A percentile compares a stretch with the other conserved stretches of the same genome.
Evolutionary conservation across 148 eudicot genomes (phyloP).

Genomic region (Camellia japonica): DNA sequence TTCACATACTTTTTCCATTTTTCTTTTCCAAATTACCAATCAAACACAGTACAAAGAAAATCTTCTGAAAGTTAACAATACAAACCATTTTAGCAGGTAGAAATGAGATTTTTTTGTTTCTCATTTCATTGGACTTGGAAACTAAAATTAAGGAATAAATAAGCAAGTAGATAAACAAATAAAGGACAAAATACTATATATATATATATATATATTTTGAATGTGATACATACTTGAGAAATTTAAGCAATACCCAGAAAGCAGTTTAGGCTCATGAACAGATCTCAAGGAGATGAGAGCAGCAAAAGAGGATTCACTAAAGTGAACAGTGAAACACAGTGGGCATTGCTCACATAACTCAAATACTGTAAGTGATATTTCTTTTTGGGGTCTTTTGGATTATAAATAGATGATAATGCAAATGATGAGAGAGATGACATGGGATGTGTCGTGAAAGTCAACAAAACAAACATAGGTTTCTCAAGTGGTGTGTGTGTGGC

Average conservation of each 20-base stretch:
- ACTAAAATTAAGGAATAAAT: not conserved
- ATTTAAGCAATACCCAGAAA: conserved; percentile 9
- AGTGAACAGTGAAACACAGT: not conserved
- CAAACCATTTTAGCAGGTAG: too few relatives aligned
- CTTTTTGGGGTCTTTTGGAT: not conserved
- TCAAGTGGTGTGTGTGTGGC: not conserved
- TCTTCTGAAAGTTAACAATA: too few relatives aligned
- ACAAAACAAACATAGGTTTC: not conserved
- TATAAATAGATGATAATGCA: not conserved
- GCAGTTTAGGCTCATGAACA: not conserved
- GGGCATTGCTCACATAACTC: not conserved
- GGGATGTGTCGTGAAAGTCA: not conserved
- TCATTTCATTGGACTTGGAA: not conserved
- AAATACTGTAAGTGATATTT: not conserved
- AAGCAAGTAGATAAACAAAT: not conserved
- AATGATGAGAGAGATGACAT: not conserved
- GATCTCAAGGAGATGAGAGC: not conserved
- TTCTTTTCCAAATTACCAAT: too few relatives aligned
- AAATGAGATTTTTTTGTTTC: too few relatives aligned
- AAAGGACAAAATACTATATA: not conserved
- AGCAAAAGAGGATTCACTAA: not conserved
- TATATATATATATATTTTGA: not conserved
- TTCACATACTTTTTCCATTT: too few relatives aligned
- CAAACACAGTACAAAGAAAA: not conserved
- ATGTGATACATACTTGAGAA: not conserved